These are phyloP conservation scores for Ensete glaucum DNA, from an alignment of 176 grass and related monocot species.

Conservation along the genomic window DNA sequence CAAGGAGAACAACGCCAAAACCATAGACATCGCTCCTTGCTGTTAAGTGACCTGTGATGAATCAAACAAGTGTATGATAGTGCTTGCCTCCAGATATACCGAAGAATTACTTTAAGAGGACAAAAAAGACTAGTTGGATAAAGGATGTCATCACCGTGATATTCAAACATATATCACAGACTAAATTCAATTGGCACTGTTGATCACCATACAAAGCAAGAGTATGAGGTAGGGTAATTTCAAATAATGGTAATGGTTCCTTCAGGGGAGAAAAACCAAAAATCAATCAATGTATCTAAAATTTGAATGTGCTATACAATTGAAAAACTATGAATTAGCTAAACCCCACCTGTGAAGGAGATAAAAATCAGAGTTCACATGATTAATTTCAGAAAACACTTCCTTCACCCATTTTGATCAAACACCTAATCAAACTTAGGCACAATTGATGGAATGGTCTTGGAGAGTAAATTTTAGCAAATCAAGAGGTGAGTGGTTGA, in stretches of 20 bases:
- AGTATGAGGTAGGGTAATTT: neutral
- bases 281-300: neutral
- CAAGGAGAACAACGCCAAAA: slow-evolving; percentile 13
- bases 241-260: neutral
- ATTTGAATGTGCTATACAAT: neutral
- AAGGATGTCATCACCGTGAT: no score
- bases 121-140: neutral
- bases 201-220: neutral
- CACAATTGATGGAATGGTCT: neutral
- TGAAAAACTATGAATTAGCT: neutral
- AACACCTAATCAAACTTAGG: neutral
- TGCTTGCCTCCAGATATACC: neutral
- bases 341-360: neutral
- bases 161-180: neutral
- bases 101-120: neutral
- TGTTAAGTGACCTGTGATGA: slow-evolving; percentile 9
- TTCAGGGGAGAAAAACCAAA: neutral
- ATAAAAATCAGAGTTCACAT: neutral
- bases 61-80: neutral
- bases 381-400: neutral
- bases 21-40: slow-evolving; percentile 15
- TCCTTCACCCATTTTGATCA: no score
- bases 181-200: neutral
- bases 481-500: neutral
- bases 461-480: neutral